Conservation (phyloP, 441 rosid genomes). For the Mallotus japonicus region DNA sequence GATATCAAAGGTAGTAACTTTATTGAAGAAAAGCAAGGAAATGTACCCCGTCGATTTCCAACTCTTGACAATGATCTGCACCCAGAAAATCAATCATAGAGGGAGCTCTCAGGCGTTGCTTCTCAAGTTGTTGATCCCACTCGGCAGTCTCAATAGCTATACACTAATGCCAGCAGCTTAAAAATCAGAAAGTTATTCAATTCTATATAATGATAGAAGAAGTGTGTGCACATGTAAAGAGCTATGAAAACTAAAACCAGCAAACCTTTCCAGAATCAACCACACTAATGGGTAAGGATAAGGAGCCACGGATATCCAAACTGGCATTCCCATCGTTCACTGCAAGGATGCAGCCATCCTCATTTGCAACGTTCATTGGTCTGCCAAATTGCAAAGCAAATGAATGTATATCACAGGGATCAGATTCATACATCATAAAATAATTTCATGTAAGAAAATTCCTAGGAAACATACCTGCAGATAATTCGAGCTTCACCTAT, state of each 20-base stretch:
- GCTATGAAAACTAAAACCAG: slow-evolving; percentile 2
- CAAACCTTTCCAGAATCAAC: slow-evolving; percentile 67
- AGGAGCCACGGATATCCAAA: slow-evolving; percentile 42
- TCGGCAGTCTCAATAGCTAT: slow-evolving; percentile 34
- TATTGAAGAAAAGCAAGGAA: not conserved
- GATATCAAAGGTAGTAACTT: not conserved
- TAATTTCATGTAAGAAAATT: slow-evolving; percentile 11
- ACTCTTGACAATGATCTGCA: slow-evolving; percentile 42
- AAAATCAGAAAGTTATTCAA: slow-evolving; percentile 15
- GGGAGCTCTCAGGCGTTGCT: slow-evolving; percentile 44
- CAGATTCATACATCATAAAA: not conserved
- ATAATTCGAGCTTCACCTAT: slow-evolving; percentile 70
- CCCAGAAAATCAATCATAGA: slow-evolving; percentile 58
- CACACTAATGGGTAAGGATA: slow-evolving; percentile 55
- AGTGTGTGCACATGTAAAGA: not conserved
- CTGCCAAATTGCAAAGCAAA: slow-evolving; percentile 34
- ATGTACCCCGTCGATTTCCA: slow-evolving; percentile 59
- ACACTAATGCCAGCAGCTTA: slow-evolving; percentile 40
- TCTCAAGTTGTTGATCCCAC: slow-evolving; percentile 51
- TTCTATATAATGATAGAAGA: slow-evolving; percentile 1
- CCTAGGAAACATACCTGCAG: slow-evolving; percentile 54
- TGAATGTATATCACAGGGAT: not conserved
- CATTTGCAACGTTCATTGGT: slow-evolving; percentile 42
- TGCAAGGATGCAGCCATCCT: slow-evolving; percentile 44
- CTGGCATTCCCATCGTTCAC: slow-evolving; percentile 29